A percentile compares a stretch with the other conserved stretches of the same genome.
Evolutionary conservation across 192 early-diverging fungal species (phyloP).

Genomic region (Rhizoclosmatium sp.): DNA sequence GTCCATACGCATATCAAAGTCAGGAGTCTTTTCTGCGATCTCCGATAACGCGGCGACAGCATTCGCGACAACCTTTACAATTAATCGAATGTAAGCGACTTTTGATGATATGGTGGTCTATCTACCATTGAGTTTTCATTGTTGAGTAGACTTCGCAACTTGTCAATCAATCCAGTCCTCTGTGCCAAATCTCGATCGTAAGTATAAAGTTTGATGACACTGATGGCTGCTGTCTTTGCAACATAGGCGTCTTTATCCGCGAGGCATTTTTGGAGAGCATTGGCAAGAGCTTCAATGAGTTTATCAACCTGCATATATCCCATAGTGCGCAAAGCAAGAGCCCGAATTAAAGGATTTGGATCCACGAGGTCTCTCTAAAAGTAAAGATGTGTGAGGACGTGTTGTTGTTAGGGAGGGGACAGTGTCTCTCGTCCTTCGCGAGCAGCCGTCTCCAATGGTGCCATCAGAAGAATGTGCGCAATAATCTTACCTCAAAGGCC

Average conservation of each 20-base stretch:
- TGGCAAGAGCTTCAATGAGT: conserved; percentile 91
- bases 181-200: conserved; percentile 86
- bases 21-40: conserved; percentile 79
- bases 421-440: too few relatives aligned
- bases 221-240: conserved; percentile 94
- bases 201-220: conserved; percentile 95
- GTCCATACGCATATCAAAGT: conserved; percentile 60
- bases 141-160: conserved; percentile 82
- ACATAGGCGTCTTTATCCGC: conserved; percentile 95
- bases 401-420: too few relatives aligned
- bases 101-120: neutral
- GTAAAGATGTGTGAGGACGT: neutral
- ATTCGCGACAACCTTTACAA: conserved; percentile 83
- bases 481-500: conserved; percentile 87
- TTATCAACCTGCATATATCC: conserved; percentile 95
- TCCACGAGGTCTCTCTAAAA: conserved; percentile 87
- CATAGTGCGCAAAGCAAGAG: conserved; percentile 98
- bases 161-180: conserved; percentile 88
- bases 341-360: conserved; percentile 91
- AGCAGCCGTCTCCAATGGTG: too few relatives aligned
- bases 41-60: conserved; percentile 91
- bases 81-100: neutral
- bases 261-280: conserved; percentile 90
- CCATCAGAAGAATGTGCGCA: neutral
- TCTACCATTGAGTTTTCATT: conserved; percentile 88